Conservation (phyloP, 2,329 filamentous ascomycete species). For the Claviceps capensis region DNA sequence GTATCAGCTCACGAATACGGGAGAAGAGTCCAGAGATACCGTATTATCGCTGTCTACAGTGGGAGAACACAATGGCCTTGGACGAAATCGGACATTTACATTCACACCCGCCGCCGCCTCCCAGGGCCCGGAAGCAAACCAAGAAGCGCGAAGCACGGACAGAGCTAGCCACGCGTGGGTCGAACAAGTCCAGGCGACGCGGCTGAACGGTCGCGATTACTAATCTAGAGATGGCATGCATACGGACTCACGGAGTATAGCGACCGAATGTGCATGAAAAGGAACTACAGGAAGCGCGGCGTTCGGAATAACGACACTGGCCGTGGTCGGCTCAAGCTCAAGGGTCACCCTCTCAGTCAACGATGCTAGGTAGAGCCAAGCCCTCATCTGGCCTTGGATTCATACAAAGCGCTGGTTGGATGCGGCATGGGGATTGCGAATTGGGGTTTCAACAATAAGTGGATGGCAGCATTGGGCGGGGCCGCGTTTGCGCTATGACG, state of each 20-base stretch:
- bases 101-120: slow-evolving; percentile 38
- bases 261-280: background rate
- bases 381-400: no score
- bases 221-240: no score
- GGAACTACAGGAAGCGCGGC: background rate
- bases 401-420: background rate
- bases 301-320: background rate
- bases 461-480: background rate
- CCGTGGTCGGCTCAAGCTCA: background rate
- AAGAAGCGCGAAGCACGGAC: slow-evolving; percentile 34
- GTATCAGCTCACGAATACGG: slow-evolving; percentile 31
- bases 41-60: slow-evolving; percentile 35
- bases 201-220: slow-evolving; percentile 2
- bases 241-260: no score
- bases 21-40: slow-evolving; percentile 33
- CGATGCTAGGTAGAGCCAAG: background rate
- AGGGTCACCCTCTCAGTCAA: background rate
- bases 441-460: background rate
- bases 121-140: slow-evolving; percentile 34
- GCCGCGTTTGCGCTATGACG: background rate
- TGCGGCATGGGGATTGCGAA: background rate
- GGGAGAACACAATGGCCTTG: slow-evolving; percentile 43
- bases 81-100: slow-evolving; percentile 45
- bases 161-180: slow-evolving; percentile 16
- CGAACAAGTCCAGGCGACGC: slow-evolving; percentile 18